These are phyloP conservation scores for Aspergillus wentii DNA, from an alignment of 495 filamentous ascomycete species.

Conservation along the genomic window DNA sequence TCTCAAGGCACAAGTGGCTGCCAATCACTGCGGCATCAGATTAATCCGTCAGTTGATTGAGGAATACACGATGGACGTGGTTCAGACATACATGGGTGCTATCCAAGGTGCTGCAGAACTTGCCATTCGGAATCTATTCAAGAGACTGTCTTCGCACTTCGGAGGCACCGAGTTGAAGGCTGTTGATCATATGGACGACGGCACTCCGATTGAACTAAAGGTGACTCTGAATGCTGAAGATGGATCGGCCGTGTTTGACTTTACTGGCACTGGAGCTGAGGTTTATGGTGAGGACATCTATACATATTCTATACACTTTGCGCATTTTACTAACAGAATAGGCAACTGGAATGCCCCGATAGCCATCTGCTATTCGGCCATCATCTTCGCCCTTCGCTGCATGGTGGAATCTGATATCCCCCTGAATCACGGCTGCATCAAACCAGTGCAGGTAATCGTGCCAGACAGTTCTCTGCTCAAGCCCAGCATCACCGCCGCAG, in stretches of 20 bases:
- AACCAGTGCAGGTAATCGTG: constrained; percentile 74
- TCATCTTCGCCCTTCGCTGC: constrained; percentile 62
- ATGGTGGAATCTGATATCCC: constrained; percentile 88
- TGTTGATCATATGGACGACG: constrained; percentile 95
- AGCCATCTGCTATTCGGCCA: constrained; percentile 79
- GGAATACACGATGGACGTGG: constrained; percentile 85
- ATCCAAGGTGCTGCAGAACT: constrained; percentile 91
- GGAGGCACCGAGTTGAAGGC: constrained; percentile 72
- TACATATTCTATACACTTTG: no score
- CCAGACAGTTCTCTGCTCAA: constrained; percentile 73
- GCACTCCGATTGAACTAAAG: constrained; percentile 79
- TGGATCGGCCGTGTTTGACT: constrained; percentile 90
- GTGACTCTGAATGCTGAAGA: constrained; percentile 78
- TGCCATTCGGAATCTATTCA: constrained; percentile 74
- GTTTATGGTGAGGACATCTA: constrained; percentile 72
- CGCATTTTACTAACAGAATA: constrained; percentile 6
- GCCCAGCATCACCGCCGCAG: constrained; percentile 76
- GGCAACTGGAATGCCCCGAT: constrained; percentile 83
- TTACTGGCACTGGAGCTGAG: constrained; percentile 75
- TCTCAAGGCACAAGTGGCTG: constrained; percentile 89
- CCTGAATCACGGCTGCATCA: constrained; percentile 88
- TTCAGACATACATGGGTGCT: constrained; percentile 86
- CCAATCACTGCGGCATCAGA: constrained; percentile 92
- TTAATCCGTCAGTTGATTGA: constrained; percentile 77
- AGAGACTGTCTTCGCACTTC: constrained; percentile 66